Base-by-base conservation (phyloP, 345 rosid species). In the Hypericum perforatum region DNA sequence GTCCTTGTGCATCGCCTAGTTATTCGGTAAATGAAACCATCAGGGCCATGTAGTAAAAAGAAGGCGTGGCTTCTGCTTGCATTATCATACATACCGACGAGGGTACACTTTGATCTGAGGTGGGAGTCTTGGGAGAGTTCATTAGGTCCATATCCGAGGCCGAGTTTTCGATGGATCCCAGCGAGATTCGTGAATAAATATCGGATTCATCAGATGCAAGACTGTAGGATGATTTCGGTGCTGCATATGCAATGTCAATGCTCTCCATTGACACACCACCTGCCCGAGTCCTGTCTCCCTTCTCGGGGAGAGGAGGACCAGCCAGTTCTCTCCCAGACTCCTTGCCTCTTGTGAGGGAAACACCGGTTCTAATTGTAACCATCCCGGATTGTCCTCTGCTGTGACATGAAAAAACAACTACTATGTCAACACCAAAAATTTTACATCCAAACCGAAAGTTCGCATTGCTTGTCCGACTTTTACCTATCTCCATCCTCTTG, bases 401-500 rank as follows among this genome's bases (percentile, higher is more conserved):
- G 15, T n/a, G 42, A 60, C 8, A 47, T 5, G 2, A 39, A 14
- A 14, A 22, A 22, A 22, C 32, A 22, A 22, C 32, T 22, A 22
- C 32, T 22, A 22, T 22, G 32, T 1, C 32, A 22, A 22, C 32
- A 4, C 32, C 2, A 7, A 36, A 2, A 63, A 8, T 8, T 39
- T 10, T 29, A 32, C n/a, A 5, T 5, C 37, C 6, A 50, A 13
- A 37, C 5, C 8, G 32, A 29, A 22, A 4, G 7, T 5, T 45
- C 16, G 0, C 41, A 12, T 8, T 38, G 57, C 16, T 5, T n/a
- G 58, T 8, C 11, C 15, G 45, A 22, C 32, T 22, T 8, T 13
- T 62, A 86, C 89, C 77, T 82, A 39, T 1, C 6, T 43, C 59
- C 29, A 10, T 61, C 85, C 0, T 79, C 89, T 2, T 49, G 74